phyloP scores from a whole-genome alignment of 2,329 filamentous ascomycete genomes.

The Dryadomyces quercivorus region DNA sequence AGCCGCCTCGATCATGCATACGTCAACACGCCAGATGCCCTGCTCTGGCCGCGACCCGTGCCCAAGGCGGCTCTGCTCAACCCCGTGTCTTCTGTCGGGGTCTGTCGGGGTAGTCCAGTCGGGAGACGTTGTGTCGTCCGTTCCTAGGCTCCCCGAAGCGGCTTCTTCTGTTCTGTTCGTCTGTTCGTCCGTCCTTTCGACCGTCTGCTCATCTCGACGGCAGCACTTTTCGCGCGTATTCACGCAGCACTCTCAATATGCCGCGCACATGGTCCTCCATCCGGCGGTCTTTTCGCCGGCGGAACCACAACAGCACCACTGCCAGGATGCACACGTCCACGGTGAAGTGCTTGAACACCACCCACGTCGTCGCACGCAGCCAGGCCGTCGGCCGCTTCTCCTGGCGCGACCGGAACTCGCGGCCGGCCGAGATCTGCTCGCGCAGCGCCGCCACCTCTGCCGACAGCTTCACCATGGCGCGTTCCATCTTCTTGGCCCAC shows the following conservation, averaged over 20 bases:
- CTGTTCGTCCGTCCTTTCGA: neutral
- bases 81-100: too few relatives aligned
- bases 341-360: conserved; percentile 58
- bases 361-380: conserved; percentile 59
- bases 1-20: too few relatives aligned
- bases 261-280: conserved; percentile 64
- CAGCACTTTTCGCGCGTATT: conserved; percentile 46
- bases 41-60: too few relatives aligned
- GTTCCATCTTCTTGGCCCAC: conserved; percentile 76
- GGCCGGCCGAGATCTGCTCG: conserved; percentile 73
- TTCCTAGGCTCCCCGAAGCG: neutral
- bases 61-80: too few relatives aligned
- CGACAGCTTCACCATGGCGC: conserved; percentile 76
- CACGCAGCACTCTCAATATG: conserved; percentile 41
- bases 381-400: conserved; percentile 55
- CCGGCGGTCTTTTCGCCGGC: conserved; percentile 56
- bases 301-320: conserved; percentile 59
- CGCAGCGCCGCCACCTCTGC: conserved; percentile 84
- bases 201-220: conserved; percentile 30
- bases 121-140: neutral
- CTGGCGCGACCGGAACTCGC: conserved; percentile 56
- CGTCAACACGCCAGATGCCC: too few relatives aligned
- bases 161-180: neutral
- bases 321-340: conserved; percentile 57
- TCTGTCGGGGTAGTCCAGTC: too few relatives aligned